A percentile compares a stretch with the other conserved stretches of the same genome.
Evolutionary conservation across 2,329 filamentous ascomycete species (phyloP).

Genomic region (Epichloe glyceriae): DNA sequence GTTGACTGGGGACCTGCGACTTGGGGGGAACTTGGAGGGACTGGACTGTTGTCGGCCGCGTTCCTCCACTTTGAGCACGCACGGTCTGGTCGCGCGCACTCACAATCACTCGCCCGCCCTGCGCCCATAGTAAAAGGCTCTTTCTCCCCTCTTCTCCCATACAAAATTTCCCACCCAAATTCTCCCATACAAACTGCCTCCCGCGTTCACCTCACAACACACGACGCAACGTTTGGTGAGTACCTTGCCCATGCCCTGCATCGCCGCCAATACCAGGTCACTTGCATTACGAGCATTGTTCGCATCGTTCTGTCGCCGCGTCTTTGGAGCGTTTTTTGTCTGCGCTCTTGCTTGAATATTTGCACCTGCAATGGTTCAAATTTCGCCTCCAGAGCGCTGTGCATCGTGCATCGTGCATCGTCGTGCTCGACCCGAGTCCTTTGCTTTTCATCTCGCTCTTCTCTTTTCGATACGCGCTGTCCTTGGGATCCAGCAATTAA

Average conservation of each 20-base stretch:
- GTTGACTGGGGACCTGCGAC: not conserved
- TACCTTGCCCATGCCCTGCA: conserved; percentile 28
- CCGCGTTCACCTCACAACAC: conserved; percentile 30
- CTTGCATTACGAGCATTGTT: conserved; percentile 8
- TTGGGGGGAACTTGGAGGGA: not conserved
- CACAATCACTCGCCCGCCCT: conserved; percentile 40
- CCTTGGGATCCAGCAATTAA: conserved; percentile 1
- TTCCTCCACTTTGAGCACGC: conserved; percentile 14
- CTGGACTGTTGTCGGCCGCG: conserved; percentile 12
- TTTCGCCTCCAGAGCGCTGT: conserved; percentile 2
- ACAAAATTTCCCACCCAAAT: conserved; percentile 46
- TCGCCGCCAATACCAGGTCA: conserved; percentile 21
- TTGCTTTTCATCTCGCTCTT: not conserved
- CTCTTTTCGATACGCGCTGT: conserved; percentile 2
- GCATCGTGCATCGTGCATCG: conserved; percentile 10
- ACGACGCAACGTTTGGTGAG: conserved; percentile 35
- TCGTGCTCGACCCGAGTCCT: not conserved
- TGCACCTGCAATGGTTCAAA: conserved; percentile 5
- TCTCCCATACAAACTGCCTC: conserved; percentile 35
- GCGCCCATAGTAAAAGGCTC: conserved; percentile 48
- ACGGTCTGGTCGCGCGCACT: conserved; percentile 17
- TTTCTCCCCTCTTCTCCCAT: conserved; percentile 46
- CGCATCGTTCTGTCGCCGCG: not conserved
- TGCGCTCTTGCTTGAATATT: conserved; percentile 12
- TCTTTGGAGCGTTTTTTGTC: not conserved